Evolutionary conservation across 2,329 filamentous ascomycete species (phyloP), one percentile per base, ranked within the genome.

Genomic region (Beauveria sp.): DNA sequence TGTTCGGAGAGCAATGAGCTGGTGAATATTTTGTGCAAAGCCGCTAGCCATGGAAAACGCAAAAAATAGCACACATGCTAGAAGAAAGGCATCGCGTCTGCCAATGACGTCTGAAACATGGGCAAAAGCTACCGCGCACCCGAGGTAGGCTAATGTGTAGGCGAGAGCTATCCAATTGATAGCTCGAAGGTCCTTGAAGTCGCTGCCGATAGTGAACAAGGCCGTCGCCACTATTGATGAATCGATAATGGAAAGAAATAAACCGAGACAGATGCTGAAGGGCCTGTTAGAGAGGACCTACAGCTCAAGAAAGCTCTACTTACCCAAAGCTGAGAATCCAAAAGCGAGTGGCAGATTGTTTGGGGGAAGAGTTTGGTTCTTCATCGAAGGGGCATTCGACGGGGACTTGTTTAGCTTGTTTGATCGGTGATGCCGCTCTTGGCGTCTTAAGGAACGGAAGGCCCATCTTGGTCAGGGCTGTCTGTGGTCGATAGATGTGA

Each of bases 201-300:
- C 80, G 18, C 67, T 68, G 1, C 79, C 80, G 52, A 86, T 86
- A n/a, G 74, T 75, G 66, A 81, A 81, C 10, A 86, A 70, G 50
- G 80, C 81, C 14, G 83, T 86, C 1, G 83, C 82, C 1, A 86
- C 80, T 43, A 86, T 85, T 3, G 83, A 83, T 1, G 80, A 79
- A 68, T 86, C 83, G n/a, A 85, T 69, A 66, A 85, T 78, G 30
- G 84, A 81, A 53, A 86, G 75, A 58, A 85, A 82, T 1, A 86
- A 74, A 3, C 82, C 83, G 6, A 80, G 70, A 22, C 74, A 78
- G 16, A 83, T 70, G 18, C 80, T 84, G 18, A 14, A 45, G 5
- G 38, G 9, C 45, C 7, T 42, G 61, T 64, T 43, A 64, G 42
- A 6, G n/a, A 22, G 14, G 16, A 1, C 46, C 16, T 30, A n/a